Conservation (phyloP, 371 early-diverging fungal genomes). For the Hamiltosporidium tvaerminnensis region DNA sequence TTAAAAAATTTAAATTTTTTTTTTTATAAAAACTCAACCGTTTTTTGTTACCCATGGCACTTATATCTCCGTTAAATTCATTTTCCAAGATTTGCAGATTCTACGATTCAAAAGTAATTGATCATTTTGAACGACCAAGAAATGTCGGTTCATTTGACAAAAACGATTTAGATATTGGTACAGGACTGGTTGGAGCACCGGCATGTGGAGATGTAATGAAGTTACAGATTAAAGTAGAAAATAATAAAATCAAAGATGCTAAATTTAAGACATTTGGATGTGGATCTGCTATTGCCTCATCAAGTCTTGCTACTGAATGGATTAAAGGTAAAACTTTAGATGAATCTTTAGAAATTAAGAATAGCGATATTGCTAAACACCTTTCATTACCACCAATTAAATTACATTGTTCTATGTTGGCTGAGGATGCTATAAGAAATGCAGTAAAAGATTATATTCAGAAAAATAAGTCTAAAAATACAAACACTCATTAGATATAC, state of each 20-base stretch:
- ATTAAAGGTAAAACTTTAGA: conserved; percentile 73
- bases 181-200: conserved; percentile 91
- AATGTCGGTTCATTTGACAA: conserved; percentile 85
- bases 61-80: no score
- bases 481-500: no score
- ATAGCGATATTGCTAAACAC: conserved; percentile 86
- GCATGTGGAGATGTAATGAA: conserved; percentile 99
- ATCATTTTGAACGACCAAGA: conserved; percentile 79
- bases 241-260: conserved; percentile 72
- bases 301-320: conserved; percentile 73
- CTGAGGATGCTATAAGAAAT: conserved; percentile 91
- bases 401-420: conserved; percentile 91
- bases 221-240: conserved; percentile 83
- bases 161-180: conserved; percentile 68
- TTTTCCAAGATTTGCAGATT: no score
- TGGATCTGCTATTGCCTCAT: conserved; percentile 87
- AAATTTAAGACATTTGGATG: conserved; percentile 98
- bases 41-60: no score
- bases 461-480: conserved; percentile 16
- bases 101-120: conserved; percentile 59
- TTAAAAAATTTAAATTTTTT: no score
- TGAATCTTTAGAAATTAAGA: conserved; percentile 74
- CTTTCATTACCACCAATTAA: conserved; percentile 86
- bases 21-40: no score
- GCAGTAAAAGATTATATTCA: conserved; percentile 69